Percentiles rank a stretch among this genome's conserved stretches.
phyloP scores from a whole-genome alignment of 495 filamentous ascomycete species.

The Lasiosphaeriaceae sp. region DNA sequence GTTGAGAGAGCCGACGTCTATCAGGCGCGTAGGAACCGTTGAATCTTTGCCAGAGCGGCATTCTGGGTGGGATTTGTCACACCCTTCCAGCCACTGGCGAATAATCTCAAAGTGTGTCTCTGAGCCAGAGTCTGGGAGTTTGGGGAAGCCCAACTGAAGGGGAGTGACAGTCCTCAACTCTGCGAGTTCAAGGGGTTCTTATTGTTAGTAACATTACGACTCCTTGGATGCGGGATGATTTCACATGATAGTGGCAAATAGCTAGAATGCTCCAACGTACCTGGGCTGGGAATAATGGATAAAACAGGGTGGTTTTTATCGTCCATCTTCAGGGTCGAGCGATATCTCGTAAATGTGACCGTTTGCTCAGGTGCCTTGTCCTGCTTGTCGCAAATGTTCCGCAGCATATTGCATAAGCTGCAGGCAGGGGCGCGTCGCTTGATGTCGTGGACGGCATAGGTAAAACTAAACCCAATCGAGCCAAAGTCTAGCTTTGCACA shows the following conservation, averaged over 20 bases:
- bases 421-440: not conserved
- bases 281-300: not conserved
- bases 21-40: slow-evolving; percentile 9
- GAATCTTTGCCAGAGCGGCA: not conserved
- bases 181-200: too few species aligned
- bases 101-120: slow-evolving; percentile 15
- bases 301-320: not conserved
- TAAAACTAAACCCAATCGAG: not conserved
- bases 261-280: not conserved
- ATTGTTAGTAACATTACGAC: too few species aligned
- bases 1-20: slow-evolving; percentile 10
- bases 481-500: not conserved
- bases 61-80: slow-evolving; percentile 5
- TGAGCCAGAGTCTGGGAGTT: slow-evolving; percentile 10
- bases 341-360: not conserved
- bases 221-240: too few species aligned
- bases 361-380: too few species aligned
- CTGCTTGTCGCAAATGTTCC: not conserved
- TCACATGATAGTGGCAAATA: not conserved
- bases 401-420: slow-evolving; percentile 1
- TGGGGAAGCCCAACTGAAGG: slow-evolving; percentile 14
- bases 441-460: not conserved
- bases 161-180: slow-evolving; percentile 2
- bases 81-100: slow-evolving; percentile 14
- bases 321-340: slow-evolving; percentile 2